A percentile compares a stretch with the other conserved stretches of the same genome.
These are phyloP conservation scores for Trifolium pratense DNA, from an alignment of 306 rosid species.

Conservation along the genomic window DNA sequence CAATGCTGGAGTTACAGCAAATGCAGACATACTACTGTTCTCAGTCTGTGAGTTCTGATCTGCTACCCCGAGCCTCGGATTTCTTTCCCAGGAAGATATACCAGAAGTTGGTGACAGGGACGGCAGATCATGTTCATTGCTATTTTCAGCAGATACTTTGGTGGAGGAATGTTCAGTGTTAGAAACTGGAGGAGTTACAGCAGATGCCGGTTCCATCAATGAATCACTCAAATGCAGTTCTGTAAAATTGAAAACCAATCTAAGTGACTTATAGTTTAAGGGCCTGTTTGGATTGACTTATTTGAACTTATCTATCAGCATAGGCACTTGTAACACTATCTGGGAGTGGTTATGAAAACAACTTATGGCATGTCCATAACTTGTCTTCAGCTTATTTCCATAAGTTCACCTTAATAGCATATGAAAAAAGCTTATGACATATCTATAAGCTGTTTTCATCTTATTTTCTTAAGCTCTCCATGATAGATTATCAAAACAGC, in stretches of 20 bases:
- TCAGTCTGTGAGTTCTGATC: slow-evolving; percentile 48
- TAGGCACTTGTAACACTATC: background rate
- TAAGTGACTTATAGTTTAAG: background rate
- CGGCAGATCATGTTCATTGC: slow-evolving; percentile 38
- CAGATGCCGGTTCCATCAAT: slow-evolving; percentile 53
- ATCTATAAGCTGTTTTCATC: too few species aligned
- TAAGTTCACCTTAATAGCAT: background rate
- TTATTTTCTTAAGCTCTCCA: too few species aligned
- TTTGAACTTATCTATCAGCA: background rate
- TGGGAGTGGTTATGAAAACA: background rate
- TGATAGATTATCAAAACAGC: too few species aligned
- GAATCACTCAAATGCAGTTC: slow-evolving; percentile 39
- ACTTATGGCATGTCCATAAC: background rate
- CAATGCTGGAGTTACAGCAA: slow-evolving; percentile 27
- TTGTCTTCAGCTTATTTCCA: background rate
- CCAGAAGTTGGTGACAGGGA: slow-evolving; percentile 48
- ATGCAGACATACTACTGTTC: slow-evolving; percentile 54
- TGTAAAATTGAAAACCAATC: slow-evolving; percentile 31
- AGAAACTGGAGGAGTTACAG: slow-evolving; percentile 38
- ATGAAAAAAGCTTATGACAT: background rate
- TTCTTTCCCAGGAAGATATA: slow-evolving; percentile 58
- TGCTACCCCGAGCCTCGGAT: slow-evolving; percentile 48
- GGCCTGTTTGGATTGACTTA: background rate
- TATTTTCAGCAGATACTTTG: slow-evolving; percentile 45
- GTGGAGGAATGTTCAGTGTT: slow-evolving; percentile 44